A percentile compares a stretch with the other conserved stretches of the same genome.
Evolutionary conservation across 176 grass and related monocot genomes (phyloP).

Genomic region (Coix lacrymajobi): DNA sequence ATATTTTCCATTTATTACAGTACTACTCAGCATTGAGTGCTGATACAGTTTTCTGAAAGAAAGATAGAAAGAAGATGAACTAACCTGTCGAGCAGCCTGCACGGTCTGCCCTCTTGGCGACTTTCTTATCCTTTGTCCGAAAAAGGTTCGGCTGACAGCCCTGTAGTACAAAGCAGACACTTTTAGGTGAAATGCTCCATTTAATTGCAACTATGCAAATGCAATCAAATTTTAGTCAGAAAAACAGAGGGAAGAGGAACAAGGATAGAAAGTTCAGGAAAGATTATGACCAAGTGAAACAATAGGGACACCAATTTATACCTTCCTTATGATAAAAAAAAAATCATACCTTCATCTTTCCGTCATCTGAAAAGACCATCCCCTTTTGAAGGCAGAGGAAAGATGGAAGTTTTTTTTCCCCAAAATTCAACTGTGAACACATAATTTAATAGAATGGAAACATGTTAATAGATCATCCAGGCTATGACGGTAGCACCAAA

Average conservation of each 20-base stretch:
- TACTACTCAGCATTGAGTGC: neutral
- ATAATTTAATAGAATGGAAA: constrained; percentile 4
- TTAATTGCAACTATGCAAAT: neutral
- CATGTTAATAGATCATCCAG: neutral
- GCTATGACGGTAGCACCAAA: neutral
- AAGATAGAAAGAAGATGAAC: constrained; percentile 16
- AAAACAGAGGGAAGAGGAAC: neutral
- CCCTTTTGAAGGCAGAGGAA: neutral
- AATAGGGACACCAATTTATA: constrained; percentile 21
- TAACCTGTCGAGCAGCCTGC: constrained; percentile 41
- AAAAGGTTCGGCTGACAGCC: constrained; percentile 53
- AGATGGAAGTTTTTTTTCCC: neutral
- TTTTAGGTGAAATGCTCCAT: constrained; percentile 21
- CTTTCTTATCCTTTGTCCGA: constrained; percentile 70
- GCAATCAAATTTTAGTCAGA: neutral
- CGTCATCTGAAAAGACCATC: constrained; percentile 55
- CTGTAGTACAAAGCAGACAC: constrained; percentile 32
- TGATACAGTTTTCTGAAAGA: neutral
- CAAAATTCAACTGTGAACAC: constrained; percentile 4
- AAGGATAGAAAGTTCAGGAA: neutral
- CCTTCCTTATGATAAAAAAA: too few relatives aligned
- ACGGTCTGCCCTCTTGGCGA: constrained; percentile 40
- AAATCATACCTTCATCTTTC: constrained; percentile 68
- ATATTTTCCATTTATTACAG: neutral
- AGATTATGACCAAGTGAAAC: neutral